Conservation (phyloP, 1,139 yeast species). For the Chernovozyma aurita region DNA sequence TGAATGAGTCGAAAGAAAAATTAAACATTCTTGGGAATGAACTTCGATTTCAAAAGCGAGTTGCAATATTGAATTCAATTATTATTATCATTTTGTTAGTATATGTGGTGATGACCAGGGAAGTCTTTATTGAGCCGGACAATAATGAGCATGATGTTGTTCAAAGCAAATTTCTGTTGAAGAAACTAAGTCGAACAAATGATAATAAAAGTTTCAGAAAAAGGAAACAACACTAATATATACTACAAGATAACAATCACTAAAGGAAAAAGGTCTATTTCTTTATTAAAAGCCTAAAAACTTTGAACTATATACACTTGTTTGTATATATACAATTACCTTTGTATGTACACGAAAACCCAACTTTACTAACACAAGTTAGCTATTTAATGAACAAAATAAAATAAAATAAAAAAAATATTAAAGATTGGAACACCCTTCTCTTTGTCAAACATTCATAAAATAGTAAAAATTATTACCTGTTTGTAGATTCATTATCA, state of each 20-base stretch:
- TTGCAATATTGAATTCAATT: conserved; percentile 53
- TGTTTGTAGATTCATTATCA: too few species aligned
- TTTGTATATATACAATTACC: neutral
- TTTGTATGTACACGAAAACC: neutral
- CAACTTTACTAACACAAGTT: too few species aligned
- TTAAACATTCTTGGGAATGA: conserved; percentile 39
- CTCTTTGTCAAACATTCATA: too few species aligned
- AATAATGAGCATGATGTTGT: neutral
- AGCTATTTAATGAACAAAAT: too few species aligned
- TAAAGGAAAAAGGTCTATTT: too few species aligned
- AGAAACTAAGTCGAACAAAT: neutral
- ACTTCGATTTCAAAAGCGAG: conserved; percentile 50
- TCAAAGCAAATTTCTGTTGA: too few species aligned
- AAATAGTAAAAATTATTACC: too few species aligned
- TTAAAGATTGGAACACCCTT: too few species aligned
- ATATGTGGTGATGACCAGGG: conserved; percentile 61
- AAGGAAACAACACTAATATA: neutral
- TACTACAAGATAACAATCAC: too few species aligned
- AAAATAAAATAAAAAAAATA: too few species aligned
- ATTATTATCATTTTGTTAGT: conserved; percentile 47
- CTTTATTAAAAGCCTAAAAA: too few species aligned
- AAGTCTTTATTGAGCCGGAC: conserved; percentile 21
- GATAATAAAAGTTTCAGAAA: neutral
- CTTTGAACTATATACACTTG: too few species aligned
- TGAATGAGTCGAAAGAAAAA: conserved; percentile 31